Base-by-base conservation (phyloP, 1,284 basidiomycete species). In the Lignosus rhinocerotis region DNA sequence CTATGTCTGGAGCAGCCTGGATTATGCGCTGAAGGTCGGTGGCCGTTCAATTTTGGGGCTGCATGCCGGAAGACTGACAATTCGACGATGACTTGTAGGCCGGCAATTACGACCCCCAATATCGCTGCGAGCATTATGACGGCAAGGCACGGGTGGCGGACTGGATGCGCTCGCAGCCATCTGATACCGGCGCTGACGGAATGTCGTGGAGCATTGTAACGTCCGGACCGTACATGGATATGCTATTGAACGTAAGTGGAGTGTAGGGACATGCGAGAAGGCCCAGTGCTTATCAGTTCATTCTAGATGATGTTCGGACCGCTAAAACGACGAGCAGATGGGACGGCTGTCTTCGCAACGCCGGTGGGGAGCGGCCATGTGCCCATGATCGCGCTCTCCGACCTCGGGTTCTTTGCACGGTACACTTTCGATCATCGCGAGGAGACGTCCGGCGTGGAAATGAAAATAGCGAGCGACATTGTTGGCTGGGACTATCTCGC, bases 1-100 rank as follows among this genome's bases (percentile, higher is more conserved):
- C 60, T 78, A 78, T 53, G 70, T 82, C 33, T 82, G 77, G 77
- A 80, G 78, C 62, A 76, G 70, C 54, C 69, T 82, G 12, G 76
- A 78, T 57, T 80, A 81, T 60, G 67, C 69, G 7, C 71, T 70
- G 55, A 80, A 80, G 74, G 80, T 79, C 71, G 74, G 57, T 39
- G 14, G 33, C 8, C 43, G 43, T 11, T 3, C 25, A 6, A 36
- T 14, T 9, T 2, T 10, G 14, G 19, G 19, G 38, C 33, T 11
- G 10, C 10, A 12, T 14, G 36, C 34, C 16, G 46, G 38, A 21
- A 34, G 14, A 3, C 32, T 42, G 14, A 48, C 31, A 14, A n/a
- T 6, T 17, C 16, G 36, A 17, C 50, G 46, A 12, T 17, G 16
- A 21, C 17, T 11, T 21, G n/a, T 55, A 77, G 77, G 66, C 72